Percentiles rank a stretch among this genome's conserved stretches.
Evolutionary conservation across 1,139 yeast genomes (phyloP).

Genomic region (Pichia sp.): DNA sequence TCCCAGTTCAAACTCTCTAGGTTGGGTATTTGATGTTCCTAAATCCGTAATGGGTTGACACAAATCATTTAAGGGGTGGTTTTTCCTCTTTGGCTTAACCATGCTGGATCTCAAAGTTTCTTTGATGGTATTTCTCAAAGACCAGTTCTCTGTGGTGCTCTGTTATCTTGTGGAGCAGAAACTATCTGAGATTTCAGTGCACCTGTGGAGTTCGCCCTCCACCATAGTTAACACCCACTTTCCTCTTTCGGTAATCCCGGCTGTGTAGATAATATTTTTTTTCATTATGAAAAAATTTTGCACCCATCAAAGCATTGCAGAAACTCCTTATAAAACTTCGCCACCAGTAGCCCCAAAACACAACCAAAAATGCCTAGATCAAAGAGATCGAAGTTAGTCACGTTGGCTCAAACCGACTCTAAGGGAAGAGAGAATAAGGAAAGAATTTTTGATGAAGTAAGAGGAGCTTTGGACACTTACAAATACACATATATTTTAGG

Average conservation of each 20-base stretch:
- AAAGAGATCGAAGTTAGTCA: slow-evolving; percentile 85
- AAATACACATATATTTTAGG: slow-evolving; percentile 79
- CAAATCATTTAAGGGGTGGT: no score
- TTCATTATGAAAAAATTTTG: not conserved
- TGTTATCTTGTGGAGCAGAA: no score
- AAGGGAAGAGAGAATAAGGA: slow-evolving; percentile 91
- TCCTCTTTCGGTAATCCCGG: slow-evolving; percentile 1
- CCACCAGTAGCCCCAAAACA: not conserved
- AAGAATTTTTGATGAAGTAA: slow-evolving; percentile 82
- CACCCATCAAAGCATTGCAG: not conserved
- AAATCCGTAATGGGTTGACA: no score
- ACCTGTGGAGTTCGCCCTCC: not conserved
- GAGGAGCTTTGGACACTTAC: slow-evolving; percentile 69
- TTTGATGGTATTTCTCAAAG: no score
- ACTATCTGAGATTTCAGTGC: no score
- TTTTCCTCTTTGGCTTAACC: no score
- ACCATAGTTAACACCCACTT: not conserved
- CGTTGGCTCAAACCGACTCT: slow-evolving; percentile 94
- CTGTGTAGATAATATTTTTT: not conserved
- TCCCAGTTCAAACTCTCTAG: no score
- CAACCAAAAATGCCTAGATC: slow-evolving; percentile 68
- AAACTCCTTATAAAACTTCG: not conserved
- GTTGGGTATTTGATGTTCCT: no score
- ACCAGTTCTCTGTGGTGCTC: no score
- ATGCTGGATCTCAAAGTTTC: no score